These are phyloP conservation scores for Xylaria castorea DNA, from an alignment of 495 filamentous ascomycete species.

Conservation along the genomic window DNA sequence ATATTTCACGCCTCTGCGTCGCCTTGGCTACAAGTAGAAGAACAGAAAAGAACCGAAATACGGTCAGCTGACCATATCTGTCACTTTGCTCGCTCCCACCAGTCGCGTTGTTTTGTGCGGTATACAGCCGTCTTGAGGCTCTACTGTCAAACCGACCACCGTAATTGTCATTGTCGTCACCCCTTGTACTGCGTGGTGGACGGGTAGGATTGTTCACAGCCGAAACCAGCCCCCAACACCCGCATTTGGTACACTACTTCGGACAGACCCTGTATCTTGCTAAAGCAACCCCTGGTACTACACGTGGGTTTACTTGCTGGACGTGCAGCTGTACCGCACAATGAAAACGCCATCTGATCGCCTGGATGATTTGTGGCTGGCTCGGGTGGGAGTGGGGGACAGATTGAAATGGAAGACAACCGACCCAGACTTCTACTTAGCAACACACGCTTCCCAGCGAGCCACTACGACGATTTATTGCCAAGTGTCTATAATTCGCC, in stretches of 20 bases:
- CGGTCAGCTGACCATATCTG: neutral
- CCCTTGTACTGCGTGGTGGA: neutral
- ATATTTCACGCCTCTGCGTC: neutral
- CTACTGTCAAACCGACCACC: neutral
- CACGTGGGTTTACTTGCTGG: conserved; percentile 13
- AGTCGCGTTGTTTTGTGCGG: neutral
- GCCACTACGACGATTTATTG: neutral
- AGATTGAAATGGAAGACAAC: neutral
- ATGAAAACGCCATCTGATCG: neutral
- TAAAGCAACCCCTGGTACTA: neutral
- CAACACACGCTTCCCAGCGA: neutral
- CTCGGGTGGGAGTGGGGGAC: neutral
- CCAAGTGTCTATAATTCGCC: neutral
- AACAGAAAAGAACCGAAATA: neutral
- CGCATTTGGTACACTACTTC: neutral
- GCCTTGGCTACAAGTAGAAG: neutral
- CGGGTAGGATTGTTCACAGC: neutral
- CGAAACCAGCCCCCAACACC: conserved; percentile 18
- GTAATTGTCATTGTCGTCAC: neutral
- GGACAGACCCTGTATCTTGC: neutral
- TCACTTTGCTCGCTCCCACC: neutral
- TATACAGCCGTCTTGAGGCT: neutral
- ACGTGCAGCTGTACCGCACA: neutral
- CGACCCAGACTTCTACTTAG: too few relatives aligned
- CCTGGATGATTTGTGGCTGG: conserved; percentile 15